A percentile compares a stretch with the other conserved stretches of the same genome.
Evolutionary conservation across 1,284 basidiomycete species (phyloP).

Genomic region (Pyrrhoderma noxium): DNA sequence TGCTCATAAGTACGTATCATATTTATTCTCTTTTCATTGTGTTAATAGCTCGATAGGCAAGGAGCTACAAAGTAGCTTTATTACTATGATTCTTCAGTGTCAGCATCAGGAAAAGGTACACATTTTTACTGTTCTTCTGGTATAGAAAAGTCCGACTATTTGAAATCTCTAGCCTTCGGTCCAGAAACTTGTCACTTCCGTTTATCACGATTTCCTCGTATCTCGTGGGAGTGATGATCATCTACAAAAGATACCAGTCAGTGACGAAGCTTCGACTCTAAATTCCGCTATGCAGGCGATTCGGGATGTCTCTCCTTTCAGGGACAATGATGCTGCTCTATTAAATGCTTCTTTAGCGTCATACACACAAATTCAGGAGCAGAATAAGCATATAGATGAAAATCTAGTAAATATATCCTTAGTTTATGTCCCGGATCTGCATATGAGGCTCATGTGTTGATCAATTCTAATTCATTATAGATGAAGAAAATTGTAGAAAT

Average conservation of each 20-base stretch:
- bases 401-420: no score
- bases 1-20: no score
- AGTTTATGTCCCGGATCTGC: no score
- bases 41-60: constrained; percentile 44
- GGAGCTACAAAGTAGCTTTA: constrained; percentile 56
- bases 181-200: constrained; percentile 74
- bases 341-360: constrained; percentile 38
- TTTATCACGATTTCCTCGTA: constrained; percentile 61
- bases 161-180: constrained; percentile 66
- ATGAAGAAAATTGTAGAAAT: constrained; percentile 60
- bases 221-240: constrained; percentile 53
- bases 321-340: constrained; percentile 38
- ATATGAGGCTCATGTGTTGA: background rate
- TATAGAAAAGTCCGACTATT: constrained; percentile 38
- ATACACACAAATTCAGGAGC: constrained; percentile 32
- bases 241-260: constrained; percentile 38
- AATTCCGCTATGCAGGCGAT: constrained; percentile 41
- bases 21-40: constrained; percentile 17
- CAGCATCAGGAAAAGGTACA: constrained; percentile 88
- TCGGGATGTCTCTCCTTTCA: constrained; percentile 39
- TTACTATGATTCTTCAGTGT: constrained; percentile 70
- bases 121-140: constrained; percentile 14
- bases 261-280: constrained; percentile 32
- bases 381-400: constrained; percentile 8
- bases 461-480: constrained; percentile 30